Base-by-base conservation (phyloP, 768 basidiomycete species). In the Mycena crocata region DNA sequence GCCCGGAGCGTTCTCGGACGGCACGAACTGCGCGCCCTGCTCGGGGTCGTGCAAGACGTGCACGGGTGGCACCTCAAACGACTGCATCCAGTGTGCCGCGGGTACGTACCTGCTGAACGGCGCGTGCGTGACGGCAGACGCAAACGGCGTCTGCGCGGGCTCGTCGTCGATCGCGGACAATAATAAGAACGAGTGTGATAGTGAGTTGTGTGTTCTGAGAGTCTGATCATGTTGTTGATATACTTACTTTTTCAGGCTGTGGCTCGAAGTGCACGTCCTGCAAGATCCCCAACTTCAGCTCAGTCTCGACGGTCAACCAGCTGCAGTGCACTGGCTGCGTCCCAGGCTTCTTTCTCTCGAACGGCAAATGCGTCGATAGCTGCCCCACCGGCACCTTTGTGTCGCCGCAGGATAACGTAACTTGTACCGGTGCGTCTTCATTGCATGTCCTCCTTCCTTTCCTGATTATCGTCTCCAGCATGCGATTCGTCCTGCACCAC, bases 301-400 rank as follows among this genome's bases (percentile, higher is more conserved):
- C 84, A 14, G 86, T 85, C 1, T 93, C 93, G 10, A 89, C 88
- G 0, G 81, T 89, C 42, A 78, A 84, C 42, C 83, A 92, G 64
- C 82, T 90, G 24, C 88, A 93, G 68, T 95, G 94, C 75, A 92
- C 89, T 12, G 87, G 82, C 3, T 96, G 95, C 74, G 76, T 95
- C 19, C 89, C 93, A 13, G 94, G 95, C 12, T 90, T 86, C 61
- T 89, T 92, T 45, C 86, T 96, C 32, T 89, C 83, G 26, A 82
- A 89, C 23, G 93, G 93, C 1, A 75, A 83, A 46, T 96, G 95
- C 64, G 83, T 94, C 19, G 80, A 80, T 15, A 83, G 81, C 61
- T 96, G 95, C 71, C 93, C 95, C 6, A 74, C 85, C 5, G 93
- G 92, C 4, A 89, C 89, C 0, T 93, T 93, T 60, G 79, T 93